phyloP scores from a whole-genome alignment of 2,329 filamentous ascomycete genomes.

The Elsinoe batatas region DNA sequence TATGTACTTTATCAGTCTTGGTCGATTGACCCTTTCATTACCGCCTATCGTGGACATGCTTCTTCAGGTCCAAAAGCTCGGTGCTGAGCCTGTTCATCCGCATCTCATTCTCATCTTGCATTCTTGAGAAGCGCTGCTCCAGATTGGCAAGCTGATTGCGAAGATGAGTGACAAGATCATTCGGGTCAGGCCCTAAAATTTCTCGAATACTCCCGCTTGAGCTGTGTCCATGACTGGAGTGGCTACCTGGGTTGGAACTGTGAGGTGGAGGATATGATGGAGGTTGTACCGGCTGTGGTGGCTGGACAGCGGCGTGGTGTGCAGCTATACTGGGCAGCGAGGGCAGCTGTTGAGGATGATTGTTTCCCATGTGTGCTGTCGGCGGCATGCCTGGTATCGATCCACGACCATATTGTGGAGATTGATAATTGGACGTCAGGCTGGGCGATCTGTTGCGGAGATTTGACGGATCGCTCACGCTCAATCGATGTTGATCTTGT shows the following conservation, averaged over 20 bases:
- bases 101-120: slow-evolving; percentile 39
- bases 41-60: slow-evolving; percentile 12
- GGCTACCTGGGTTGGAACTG: slow-evolving; percentile 41
- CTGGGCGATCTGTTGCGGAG: slow-evolving; percentile 56
- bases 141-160: slow-evolving; percentile 41
- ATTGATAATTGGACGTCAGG: slow-evolving; percentile 54
- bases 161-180: slow-evolving; percentile 57
- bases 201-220: slow-evolving; percentile 56
- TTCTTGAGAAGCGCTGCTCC: slow-evolving; percentile 44
- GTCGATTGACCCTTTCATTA: background rate
- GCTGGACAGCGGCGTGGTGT: slow-evolving; percentile 20
- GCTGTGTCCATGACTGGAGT: slow-evolving; percentile 44
- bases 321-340: slow-evolving; percentile 32
- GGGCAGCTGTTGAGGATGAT: slow-evolving; percentile 27
- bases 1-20: too few species aligned
- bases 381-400: slow-evolving; percentile 49
- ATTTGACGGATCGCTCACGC: slow-evolving; percentile 36
- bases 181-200: slow-evolving; percentile 47
- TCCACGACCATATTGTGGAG: slow-evolving; percentile 52
- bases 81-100: slow-evolving; percentile 36
- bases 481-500: slow-evolving; percentile 41
- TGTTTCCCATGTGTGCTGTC: slow-evolving; percentile 31
- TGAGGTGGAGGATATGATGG: slow-evolving; percentile 10
- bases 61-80: slow-evolving; percentile 32
- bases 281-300: slow-evolving; percentile 18